Percentiles rank a stretch among this genome's conserved stretches.
Evolutionary conservation across 208 protist genomes (phyloP).

Genomic region (Angomonas deanei): DNA sequence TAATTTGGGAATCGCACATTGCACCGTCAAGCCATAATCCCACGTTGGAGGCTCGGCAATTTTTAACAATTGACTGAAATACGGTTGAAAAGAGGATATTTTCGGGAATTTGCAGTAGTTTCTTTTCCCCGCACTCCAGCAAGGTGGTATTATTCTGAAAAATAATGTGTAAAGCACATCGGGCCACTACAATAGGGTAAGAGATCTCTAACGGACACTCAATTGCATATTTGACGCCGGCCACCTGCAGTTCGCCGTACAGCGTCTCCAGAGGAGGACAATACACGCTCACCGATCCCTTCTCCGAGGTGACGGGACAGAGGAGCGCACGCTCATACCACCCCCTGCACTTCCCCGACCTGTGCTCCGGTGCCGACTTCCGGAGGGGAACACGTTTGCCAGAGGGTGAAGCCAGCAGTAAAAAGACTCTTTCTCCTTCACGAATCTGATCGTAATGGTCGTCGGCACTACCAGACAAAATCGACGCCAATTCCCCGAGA

Average conservation of each 20-base stretch:
- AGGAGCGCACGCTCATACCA: conserved; percentile 71
- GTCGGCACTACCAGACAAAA: too few relatives aligned
- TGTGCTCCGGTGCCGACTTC: conserved; percentile 1
- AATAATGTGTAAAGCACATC: conserved; percentile 71
- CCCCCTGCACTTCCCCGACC: conserved; percentile 58
- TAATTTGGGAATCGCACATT: conserved; percentile 32
- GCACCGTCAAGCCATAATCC: conserved; percentile 72
- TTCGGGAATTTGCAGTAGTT: conserved; percentile 43
- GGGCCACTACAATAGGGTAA: conserved; percentile 60
- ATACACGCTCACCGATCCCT: conserved; percentile 42
- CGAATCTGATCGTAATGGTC: too few relatives aligned
- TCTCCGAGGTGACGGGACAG: conserved; percentile 22
- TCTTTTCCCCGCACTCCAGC: conserved; percentile 28
- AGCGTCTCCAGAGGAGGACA: conserved; percentile 38
- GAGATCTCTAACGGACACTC: conserved; percentile 79
- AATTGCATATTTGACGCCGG: conserved; percentile 24
- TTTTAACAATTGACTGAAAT: conserved; percentile 44
- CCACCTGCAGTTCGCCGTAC: conserved; percentile 50
- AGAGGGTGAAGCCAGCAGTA: conserved; percentile 12
- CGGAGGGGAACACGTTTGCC: conserved; percentile 19
- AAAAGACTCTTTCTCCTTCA: too few relatives aligned
- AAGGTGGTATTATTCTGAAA: conserved; percentile 78
- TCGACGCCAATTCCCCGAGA: too few relatives aligned
- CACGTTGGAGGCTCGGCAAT: conserved; percentile 18
- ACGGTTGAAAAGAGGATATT: conserved; percentile 49